Conservation (phyloP, 2,329 filamentous ascomycete genomes). For the Pestalotiopsis sp. region DNA sequence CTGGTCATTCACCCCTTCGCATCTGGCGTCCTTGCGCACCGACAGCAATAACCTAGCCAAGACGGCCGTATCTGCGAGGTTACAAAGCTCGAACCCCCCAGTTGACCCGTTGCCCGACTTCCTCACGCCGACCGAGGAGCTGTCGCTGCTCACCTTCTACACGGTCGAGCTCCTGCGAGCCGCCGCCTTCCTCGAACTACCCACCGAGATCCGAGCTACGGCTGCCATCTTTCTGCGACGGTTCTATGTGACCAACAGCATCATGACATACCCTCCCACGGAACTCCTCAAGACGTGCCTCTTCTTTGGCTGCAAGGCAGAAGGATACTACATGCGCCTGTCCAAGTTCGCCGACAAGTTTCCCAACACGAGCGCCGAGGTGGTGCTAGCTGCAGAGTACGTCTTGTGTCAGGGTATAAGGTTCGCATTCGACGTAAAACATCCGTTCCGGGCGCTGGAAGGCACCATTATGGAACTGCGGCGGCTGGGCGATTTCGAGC, state of each 20-base stretch:
- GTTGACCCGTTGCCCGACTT: conserved; percentile 68
- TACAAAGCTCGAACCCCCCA: conserved; percentile 56
- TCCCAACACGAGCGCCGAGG: conserved; percentile 72
- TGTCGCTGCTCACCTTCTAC: conserved; percentile 80
- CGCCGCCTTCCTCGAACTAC: conserved; percentile 54
- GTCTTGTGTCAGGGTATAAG: conserved; percentile 88
- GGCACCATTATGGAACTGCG: conserved; percentile 84
- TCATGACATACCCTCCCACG: conserved; percentile 94
- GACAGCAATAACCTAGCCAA: conserved; percentile 79
- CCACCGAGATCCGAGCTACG: conserved; percentile 65
- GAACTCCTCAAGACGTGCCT: conserved; percentile 88
- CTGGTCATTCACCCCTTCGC: conserved; percentile 85
- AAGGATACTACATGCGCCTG: conserved; percentile 75
- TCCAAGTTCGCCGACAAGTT: conserved; percentile 70
- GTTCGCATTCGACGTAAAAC: conserved; percentile 91
- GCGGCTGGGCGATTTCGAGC: conserved; percentile 65
- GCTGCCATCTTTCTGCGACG: conserved; percentile 88
- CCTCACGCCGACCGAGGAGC: conserved; percentile 82
- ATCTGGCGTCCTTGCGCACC: conserved; percentile 71
- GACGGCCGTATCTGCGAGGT: conserved; percentile 59
- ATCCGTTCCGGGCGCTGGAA: conserved; percentile 86
- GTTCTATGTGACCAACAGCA: conserved; percentile 94
- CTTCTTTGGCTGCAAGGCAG: conserved; percentile 92
- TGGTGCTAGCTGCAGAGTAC: conserved; percentile 90
- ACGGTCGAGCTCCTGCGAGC: conserved; percentile 61